Conservation (phyloP, 2,329 filamentous ascomycete genomes). For the Cercospora sp. region DNA sequence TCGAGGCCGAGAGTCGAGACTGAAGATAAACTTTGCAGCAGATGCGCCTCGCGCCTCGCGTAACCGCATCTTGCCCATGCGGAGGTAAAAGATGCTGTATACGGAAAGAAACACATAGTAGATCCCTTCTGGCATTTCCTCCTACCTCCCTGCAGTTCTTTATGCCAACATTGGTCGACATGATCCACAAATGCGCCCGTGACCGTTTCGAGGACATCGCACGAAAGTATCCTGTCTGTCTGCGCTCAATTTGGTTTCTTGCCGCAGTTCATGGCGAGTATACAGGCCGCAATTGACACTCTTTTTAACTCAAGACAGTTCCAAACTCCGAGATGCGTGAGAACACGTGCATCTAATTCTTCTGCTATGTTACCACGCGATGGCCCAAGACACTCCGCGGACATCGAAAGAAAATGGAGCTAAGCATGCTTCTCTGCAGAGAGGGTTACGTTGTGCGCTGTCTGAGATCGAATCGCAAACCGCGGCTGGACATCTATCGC, state of each 20-base stretch:
- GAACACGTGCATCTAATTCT: too few relatives aligned
- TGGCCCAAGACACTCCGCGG: not conserved
- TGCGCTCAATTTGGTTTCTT: not conserved
- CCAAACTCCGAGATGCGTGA: not conserved
- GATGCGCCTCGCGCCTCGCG: not conserved
- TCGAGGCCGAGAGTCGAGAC: not conserved
- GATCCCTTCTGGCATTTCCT: not conserved
- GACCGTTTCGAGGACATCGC: not conserved
- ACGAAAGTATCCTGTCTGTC: not conserved
- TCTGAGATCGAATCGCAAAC: not conserved
- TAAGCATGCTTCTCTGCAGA: not conserved
- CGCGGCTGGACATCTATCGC: not conserved
- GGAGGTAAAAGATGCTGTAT: too few relatives aligned
- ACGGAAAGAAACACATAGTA: not conserved
- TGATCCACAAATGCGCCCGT: not conserved
- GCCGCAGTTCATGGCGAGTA: too few relatives aligned
- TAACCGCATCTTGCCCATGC: not conserved
- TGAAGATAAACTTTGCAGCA: not conserved
- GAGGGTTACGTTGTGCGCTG: not conserved
- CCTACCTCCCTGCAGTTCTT: not conserved
- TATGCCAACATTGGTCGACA: not conserved
- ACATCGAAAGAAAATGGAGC: not conserved
- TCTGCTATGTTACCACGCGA: not conserved
- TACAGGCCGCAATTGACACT: not conserved
- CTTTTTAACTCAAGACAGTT: not conserved